Base-by-base conservation (phyloP, 2,329 filamentous ascomycete genomes). In the Fusarium sp. region DNA sequence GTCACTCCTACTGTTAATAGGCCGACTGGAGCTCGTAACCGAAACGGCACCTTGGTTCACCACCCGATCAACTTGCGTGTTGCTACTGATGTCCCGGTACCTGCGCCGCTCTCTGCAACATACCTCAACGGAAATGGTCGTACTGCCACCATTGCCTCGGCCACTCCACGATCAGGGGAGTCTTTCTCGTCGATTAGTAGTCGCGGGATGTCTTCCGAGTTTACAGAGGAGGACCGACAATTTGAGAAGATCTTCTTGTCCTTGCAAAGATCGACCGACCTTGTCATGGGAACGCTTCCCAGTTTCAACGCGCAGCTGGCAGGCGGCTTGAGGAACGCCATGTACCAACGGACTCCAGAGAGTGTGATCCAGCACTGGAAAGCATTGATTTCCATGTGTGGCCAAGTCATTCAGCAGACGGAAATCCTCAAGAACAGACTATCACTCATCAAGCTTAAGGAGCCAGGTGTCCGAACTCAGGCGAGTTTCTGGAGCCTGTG, bases 181-280 rank as follows among this genome's bases (percentile, higher is more conserved):
- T 93, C 92, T 0, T 97, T 96, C 76, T 85, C 84, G 3, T 89
- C 90, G 0, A 82, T 84, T 6, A 83, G 84, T 33, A 78, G 73
- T 22, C 77, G 76, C 28, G 75, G 84, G 55, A 81, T 83, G 31
- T 83, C 86, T 42, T 77, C 88, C 11, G 92, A 94, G 51, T 88
- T 90, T 50, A 87, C 87, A 4, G 92, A 94, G 68, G 93, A 97
- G 67, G 94, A 97, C 72, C 86, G 88, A 17, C 87, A 90, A 28
- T 97, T 97, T 70, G 94, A 97, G 67, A 88, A 85, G 65, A 93
- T 98, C 22, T 97, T 93, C 80, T 76, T 94, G 34, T 91, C 92
- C 45, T 83, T 97, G 24, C 89, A 91, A 45, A 87, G 86, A 55
- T 92, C 93, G 1, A 91, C 92, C 21, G 92, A 94, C 49, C 84